phyloP scores from a whole-genome alignment of 164 flowering plant genomes.

The Vitis riparia region DNA sequence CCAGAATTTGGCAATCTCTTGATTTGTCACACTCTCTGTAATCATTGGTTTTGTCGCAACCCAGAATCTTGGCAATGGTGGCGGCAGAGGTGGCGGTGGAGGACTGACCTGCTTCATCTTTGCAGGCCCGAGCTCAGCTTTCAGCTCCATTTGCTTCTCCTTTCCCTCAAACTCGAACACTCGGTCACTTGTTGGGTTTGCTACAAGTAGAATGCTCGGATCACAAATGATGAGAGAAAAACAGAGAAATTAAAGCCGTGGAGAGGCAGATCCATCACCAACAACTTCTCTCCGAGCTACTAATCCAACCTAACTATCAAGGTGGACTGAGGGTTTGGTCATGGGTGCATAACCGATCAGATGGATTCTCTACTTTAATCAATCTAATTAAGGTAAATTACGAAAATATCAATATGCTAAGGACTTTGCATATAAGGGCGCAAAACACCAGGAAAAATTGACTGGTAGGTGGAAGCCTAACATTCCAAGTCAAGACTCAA shows the following conservation, averaged over 20 bases:
- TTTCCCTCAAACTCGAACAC: background rate
- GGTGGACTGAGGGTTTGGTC: background rate
- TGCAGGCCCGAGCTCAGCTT: background rate
- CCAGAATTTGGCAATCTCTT: slow-evolving; percentile 74
- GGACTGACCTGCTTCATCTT: slow-evolving; percentile 12
- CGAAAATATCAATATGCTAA: background rate
- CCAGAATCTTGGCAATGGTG: slow-evolving; percentile 22
- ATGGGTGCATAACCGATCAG: no score
- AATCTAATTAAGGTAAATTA: no score
- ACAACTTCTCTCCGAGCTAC: slow-evolving; percentile 23
- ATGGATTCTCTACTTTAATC: no score
- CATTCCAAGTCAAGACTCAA: background rate
- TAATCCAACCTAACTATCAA: slow-evolving; percentile 53
- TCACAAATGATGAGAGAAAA: background rate
- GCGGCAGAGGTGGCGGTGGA: slow-evolving; percentile 34
- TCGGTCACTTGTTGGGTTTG: background rate
- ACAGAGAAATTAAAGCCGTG: background rate
- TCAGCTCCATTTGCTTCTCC: slow-evolving; percentile 19
- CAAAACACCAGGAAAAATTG: background rate
- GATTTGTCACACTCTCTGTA: slow-evolving; percentile 51
- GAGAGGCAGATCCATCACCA: slow-evolving; percentile 8
- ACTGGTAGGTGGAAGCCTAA: slow-evolving; percentile 5
- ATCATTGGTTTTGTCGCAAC: background rate
- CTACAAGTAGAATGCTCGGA: background rate
- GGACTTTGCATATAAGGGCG: background rate